Percentiles rank a stretch among this genome's conserved stretches.
These are phyloP conservation scores for Penicillium cosmopolitanum DNA, from an alignment of 495 filamentous ascomycete genomes.

Conservation along the genomic window DNA sequence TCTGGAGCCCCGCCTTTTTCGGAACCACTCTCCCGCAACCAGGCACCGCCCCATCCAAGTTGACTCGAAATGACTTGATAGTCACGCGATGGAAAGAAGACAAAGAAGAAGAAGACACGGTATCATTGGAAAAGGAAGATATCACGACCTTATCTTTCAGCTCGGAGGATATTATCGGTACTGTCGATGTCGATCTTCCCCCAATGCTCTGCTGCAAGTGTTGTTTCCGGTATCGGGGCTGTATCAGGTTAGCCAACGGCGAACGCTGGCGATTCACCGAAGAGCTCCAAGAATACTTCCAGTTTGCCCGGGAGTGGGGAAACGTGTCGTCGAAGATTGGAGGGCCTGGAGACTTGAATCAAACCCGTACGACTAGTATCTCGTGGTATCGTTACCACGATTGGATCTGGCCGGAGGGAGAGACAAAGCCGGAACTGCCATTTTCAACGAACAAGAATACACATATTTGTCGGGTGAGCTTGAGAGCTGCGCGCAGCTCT, in stretches of 20 bases:
- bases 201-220: neutral
- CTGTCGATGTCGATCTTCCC: neutral
- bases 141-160: neutral
- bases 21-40: neutral
- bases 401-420: neutral
- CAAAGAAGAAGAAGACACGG: neutral
- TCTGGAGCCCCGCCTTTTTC: conserved; percentile 4
- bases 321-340: neutral
- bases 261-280: neutral
- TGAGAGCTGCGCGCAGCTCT: neutral
- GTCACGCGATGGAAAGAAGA: neutral
- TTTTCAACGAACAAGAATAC: neutral
- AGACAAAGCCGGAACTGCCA: neutral
- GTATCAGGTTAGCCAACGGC: neutral
- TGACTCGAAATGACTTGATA: neutral
- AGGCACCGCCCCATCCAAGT: neutral
- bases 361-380: neutral
- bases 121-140: neutral
- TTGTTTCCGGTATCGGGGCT: neutral
- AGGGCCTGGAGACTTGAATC: neutral
- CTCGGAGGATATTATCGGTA: neutral
- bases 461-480: neutral
- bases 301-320: neutral
- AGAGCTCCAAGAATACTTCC: neutral
- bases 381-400: neutral